Conservation (phyloP, 2,329 filamentous ascomycete species). For the Cytospora leucostoma region DNA sequence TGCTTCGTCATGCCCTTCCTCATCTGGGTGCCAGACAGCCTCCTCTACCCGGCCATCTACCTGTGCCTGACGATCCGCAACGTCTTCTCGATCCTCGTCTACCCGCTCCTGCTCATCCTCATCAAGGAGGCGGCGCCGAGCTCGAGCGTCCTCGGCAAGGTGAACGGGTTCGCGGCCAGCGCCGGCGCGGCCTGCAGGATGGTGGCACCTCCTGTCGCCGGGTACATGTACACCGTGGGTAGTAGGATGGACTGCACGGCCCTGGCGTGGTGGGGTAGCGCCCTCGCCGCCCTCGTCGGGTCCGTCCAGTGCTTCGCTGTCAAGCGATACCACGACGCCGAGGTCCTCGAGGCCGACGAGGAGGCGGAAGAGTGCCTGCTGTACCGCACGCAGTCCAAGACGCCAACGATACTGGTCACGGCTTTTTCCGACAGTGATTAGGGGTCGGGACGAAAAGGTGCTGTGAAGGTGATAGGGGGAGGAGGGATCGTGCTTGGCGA, state of each 20-base stretch:
- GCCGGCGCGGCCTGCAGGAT: constrained; percentile 68
- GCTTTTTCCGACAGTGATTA: constrained; percentile 15
- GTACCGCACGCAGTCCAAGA: constrained; percentile 18
- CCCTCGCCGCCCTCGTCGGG: constrained; percentile 56
- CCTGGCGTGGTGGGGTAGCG: constrained; percentile 65
- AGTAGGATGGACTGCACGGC: constrained; percentile 60
- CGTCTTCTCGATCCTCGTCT: constrained; percentile 63
- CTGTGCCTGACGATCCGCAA: constrained; percentile 59
- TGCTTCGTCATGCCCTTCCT: constrained; percentile 63
- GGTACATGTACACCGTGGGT: constrained; percentile 64
- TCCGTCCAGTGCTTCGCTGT: constrained; percentile 63
- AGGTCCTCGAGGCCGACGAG: constrained; percentile 19
- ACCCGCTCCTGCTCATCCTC: constrained; percentile 65
- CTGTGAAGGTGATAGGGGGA: too few relatives aligned
- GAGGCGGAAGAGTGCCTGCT: constrained; percentile 9
- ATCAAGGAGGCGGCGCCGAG: constrained; percentile 67
- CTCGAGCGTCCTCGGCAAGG: constrained; percentile 58
- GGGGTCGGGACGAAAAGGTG: neutral
- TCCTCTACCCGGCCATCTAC: constrained; percentile 61
- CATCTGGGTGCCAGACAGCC: constrained; percentile 53
- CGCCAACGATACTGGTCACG: constrained; percentile 8
- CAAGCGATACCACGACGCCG: constrained; percentile 34
- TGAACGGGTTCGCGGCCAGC: constrained; percentile 67
- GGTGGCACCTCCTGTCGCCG: constrained; percentile 64
- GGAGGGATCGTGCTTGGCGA: neutral